phyloP scores from a whole-genome alignment of 441 rosid species.

The Populus hybrid region DNA sequence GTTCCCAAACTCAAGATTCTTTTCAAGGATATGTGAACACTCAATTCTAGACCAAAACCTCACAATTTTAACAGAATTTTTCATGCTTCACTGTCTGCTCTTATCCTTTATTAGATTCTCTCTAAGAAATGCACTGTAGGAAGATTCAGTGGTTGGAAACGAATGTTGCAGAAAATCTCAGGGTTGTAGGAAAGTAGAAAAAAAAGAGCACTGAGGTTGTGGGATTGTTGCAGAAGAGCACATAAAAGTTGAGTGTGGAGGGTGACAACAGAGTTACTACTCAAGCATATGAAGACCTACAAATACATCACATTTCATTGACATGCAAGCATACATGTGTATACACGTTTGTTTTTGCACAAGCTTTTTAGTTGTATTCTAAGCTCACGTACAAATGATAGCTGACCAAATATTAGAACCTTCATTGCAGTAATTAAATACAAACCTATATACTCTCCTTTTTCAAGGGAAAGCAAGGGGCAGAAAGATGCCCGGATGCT shows the following conservation, averaged over 20 bases:
- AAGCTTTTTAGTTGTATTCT: background rate
- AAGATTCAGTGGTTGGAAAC: background rate
- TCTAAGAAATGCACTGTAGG: background rate
- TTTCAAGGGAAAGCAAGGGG: background rate
- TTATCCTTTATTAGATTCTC: background rate
- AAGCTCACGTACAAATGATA: background rate
- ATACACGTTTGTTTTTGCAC: background rate
- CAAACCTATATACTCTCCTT: slow-evolving; percentile 91
- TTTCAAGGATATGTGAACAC: background rate
- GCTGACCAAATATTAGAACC: background rate
- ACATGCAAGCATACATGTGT: background rate
- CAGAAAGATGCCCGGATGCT: slow-evolving; percentile 47
- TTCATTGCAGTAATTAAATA: background rate
- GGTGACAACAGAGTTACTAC: background rate
- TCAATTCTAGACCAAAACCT: background rate
- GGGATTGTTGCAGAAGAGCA: background rate
- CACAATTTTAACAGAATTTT: background rate
- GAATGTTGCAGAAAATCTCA: background rate
- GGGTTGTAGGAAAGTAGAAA: background rate
- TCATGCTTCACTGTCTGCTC: background rate
- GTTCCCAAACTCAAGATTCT: background rate
- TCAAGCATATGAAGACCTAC: background rate
- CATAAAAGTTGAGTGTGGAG: background rate
- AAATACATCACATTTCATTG: background rate
- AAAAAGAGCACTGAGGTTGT: background rate